Conservation (phyloP, 2,329 filamentous ascomycete genomes). For the Arachnomyces sp. region DNA sequence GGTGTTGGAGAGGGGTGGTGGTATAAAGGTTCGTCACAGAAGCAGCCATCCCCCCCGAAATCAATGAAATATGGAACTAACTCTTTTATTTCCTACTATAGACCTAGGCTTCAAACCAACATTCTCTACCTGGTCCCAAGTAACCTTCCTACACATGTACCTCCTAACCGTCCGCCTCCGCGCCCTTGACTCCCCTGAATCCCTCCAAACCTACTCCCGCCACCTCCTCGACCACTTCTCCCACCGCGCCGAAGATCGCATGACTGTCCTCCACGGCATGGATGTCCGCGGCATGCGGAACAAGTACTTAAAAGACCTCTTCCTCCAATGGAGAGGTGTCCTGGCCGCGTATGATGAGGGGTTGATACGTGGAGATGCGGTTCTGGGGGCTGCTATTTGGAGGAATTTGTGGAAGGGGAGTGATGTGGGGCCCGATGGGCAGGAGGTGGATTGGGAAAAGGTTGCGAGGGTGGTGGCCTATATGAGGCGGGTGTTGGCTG, state of each 20-base stretch:
- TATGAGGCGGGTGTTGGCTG: conserved; percentile 49
- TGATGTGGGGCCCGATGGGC: conserved; percentile 31
- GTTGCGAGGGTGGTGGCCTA: conserved; percentile 56
- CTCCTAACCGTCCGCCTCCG: conserved; percentile 76
- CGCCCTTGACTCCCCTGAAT: conserved; percentile 57
- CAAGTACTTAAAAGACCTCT: conserved; percentile 72
- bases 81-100: conserved; percentile 28
- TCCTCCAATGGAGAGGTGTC: conserved; percentile 83
- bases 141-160: conserved; percentile 95
- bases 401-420: conserved; percentile 79
- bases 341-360: conserved; percentile 56
- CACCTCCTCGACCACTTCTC: conserved; percentile 91
- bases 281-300: conserved; percentile 47
- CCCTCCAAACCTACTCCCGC: conserved; percentile 70
- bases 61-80: background rate
- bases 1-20: conserved; percentile 68
- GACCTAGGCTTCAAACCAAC: conserved; percentile 72
- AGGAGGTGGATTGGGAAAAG: conserved; percentile 51
- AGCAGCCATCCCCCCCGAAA: too few relatives aligned
- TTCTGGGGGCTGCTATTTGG: conserved; percentile 66
- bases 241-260: conserved; percentile 60
- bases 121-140: conserved; percentile 92
- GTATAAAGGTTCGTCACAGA: conserved; percentile 60
- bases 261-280: conserved; percentile 43
- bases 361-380: conserved; percentile 38